These are phyloP conservation scores for Rhizopogon vulgaris DNA, from an alignment of 768 basidiomycete genomes.

Conservation along the genomic window DNA sequence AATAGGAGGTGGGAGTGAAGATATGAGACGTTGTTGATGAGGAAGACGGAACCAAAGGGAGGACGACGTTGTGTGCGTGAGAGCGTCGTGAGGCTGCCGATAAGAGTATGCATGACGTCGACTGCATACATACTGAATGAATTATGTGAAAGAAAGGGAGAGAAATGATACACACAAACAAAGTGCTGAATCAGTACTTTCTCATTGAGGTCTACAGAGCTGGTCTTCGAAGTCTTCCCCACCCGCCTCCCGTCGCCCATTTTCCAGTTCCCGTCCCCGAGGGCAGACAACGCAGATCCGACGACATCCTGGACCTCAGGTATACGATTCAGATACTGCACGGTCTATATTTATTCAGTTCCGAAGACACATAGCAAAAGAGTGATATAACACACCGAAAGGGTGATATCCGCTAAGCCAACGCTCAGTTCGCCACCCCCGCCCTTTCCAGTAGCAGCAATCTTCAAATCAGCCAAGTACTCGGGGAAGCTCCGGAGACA, in stretches of 20 bases:
- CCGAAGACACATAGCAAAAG: background rate
- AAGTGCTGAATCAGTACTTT: conserved; percentile 67
- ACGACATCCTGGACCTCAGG: conserved; percentile 68
- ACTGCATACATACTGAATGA: conserved; percentile 33
- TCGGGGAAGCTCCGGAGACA: conserved; percentile 83
- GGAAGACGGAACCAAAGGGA: conserved; percentile 67
- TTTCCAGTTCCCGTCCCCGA: conserved; percentile 89
- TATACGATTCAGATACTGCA: conserved; percentile 62
- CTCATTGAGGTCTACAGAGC: conserved; percentile 47
- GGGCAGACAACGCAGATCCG: conserved; percentile 53
- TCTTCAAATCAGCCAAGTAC: conserved; percentile 72
- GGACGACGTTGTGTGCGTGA: conserved; percentile 56
- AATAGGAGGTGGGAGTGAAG: conserved; percentile 54
- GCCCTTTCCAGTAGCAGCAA: conserved; percentile 42
- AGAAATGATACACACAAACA: conserved; percentile 44
- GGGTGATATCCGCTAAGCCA: conserved; percentile 55
- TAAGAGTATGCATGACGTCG: conserved; percentile 65
- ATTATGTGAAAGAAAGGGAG: background rate
- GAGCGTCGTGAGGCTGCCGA: conserved; percentile 57
- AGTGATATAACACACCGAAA: conserved; percentile 33
- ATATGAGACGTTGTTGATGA: conserved; percentile 76
- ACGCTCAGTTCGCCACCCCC: conserved; percentile 58
- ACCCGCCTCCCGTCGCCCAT: conserved; percentile 81
- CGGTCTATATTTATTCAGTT: conserved; percentile 39
- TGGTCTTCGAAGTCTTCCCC: conserved; percentile 36